Base-by-base conservation (phyloP, 176 grass and related monocot species). In the Eleusine indica region DNA sequence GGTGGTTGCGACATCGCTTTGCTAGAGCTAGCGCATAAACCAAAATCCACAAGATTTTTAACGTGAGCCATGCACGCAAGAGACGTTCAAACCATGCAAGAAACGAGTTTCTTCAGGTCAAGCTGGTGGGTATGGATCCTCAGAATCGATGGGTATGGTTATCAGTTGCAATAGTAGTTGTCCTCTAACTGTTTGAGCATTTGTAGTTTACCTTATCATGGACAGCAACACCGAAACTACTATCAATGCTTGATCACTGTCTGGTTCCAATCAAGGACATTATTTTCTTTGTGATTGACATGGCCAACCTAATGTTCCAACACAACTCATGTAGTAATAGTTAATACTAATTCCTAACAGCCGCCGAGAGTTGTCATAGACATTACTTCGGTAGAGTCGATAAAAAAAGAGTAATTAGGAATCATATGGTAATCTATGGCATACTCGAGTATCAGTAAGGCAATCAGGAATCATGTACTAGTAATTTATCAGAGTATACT, bases 1-100 rank as follows among this genome's bases (percentile, higher is more conserved):
- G 32, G 65, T 82, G 9, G 78, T 87, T 87, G 71, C 61, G 60
- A 70, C 83, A 72, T 82, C 83, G 86, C 73, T 77, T 77, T 53
- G 54, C 54, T 70, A 11, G 42, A 8, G 11, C 32, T 47, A 47
- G 19, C 13, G 65, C 28, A 58, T 56, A 32, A 80, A 42, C 49
- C 58, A 83, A 69, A 79, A n/a, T 21, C 29, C 68, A 83, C 60
- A 63, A 73, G 29, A 60, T 66, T 68, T 63, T 76, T 74, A 62
- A 40, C 48, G 41, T n/a, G 52, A 71, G 64, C 4, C 73, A 76
- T 82, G 43, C 73, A 71, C 74, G 72, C 65, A 82, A 64, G 28
- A 63, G 15, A 25, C 25, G 39, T 87, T 52, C 21, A 19, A 40
- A 39, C 25, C 79, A 79, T 74, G 75, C 73, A 86, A 83, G 47